Evolutionary conservation across 371 early-diverging fungal genomes (phyloP).

Genomic region (Chytridiales sp.): DNA sequence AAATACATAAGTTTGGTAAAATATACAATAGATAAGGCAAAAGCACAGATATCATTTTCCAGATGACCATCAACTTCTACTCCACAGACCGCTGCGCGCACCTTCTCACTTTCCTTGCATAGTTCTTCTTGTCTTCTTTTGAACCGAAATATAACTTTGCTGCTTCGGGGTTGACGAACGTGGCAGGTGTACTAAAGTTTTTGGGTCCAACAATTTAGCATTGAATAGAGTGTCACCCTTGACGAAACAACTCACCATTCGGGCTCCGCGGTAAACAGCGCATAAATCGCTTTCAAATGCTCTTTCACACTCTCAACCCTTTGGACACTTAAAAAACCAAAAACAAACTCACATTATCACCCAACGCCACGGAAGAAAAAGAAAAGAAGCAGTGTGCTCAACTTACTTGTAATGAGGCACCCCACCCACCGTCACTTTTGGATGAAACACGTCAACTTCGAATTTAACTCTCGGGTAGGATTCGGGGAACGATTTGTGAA

Average conservation of each 20-base stretch:
- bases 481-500: slow-evolving; percentile 55
- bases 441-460: slow-evolving; percentile 54
- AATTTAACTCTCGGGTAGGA: slow-evolving; percentile 54
- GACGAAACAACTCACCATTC: slow-evolving; percentile 2
- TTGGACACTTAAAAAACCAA: slow-evolving; percentile 28
- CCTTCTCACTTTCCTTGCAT: slow-evolving; percentile 52
- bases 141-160: slow-evolving; percentile 51
- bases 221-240: background rate
- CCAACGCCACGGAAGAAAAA: background rate
- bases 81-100: slow-evolving; percentile 55
- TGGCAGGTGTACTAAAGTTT: slow-evolving; percentile 38
- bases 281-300: slow-evolving; percentile 33
- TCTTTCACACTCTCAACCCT: slow-evolving; percentile 37
- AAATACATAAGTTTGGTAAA: too few species aligned
- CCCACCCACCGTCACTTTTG: slow-evolving; percentile 55
- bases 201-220: background rate
- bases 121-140: slow-evolving; percentile 50
- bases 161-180: slow-evolving; percentile 53
- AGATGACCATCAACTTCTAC: too few species aligned
- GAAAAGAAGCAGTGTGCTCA: background rate
- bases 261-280: slow-evolving; percentile 44
- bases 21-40: too few species aligned
- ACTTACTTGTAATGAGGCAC: slow-evolving; percentile 50
- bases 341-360: background rate
- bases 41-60: too few species aligned